Evolutionary conservation across 2,329 filamentous ascomycete species (phyloP).

Genomic region (Colletotrichum gigasporum): DNA sequence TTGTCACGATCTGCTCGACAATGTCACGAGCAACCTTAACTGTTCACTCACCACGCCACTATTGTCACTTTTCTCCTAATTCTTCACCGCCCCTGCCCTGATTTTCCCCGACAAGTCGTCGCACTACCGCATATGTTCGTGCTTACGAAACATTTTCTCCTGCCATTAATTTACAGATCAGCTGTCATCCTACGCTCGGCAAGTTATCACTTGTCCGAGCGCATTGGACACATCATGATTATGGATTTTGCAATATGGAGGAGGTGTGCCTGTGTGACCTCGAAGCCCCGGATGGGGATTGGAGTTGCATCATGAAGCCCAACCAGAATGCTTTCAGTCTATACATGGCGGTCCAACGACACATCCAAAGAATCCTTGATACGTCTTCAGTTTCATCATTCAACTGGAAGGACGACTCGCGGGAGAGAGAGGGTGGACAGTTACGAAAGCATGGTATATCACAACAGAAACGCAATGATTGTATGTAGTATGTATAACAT

Average conservation of each 20-base stretch:
- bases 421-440: not conserved
- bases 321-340: conserved; percentile 24
- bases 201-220: conserved; percentile 58
- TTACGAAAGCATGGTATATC: conserved; percentile 27
- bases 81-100: conserved; percentile 31
- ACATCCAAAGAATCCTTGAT: conserved; percentile 5
- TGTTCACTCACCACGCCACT: conserved; percentile 26
- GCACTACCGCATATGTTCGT: conserved; percentile 54
- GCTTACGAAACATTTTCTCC: conserved; percentile 56
- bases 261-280: conserved; percentile 20
- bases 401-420: not conserved
- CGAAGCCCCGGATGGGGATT: conserved; percentile 17
- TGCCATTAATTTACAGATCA: conserved; percentile 63
- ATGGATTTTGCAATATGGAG: conserved; percentile 65
- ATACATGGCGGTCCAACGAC: conserved; percentile 23
- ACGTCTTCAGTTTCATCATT: not conserved
- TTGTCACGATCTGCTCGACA: conserved; percentile 27
- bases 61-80: conserved; percentile 7
- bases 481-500: conserved; percentile 31
- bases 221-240: conserved; percentile 71
- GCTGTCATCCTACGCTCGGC: conserved; percentile 66
- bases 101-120: conserved; percentile 44
- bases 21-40: conserved; percentile 39
- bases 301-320: conserved; percentile 20
- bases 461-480: conserved; percentile 27